Conservation (phyloP, 306 rosid species). For the Medicago ruthenica region DNA sequence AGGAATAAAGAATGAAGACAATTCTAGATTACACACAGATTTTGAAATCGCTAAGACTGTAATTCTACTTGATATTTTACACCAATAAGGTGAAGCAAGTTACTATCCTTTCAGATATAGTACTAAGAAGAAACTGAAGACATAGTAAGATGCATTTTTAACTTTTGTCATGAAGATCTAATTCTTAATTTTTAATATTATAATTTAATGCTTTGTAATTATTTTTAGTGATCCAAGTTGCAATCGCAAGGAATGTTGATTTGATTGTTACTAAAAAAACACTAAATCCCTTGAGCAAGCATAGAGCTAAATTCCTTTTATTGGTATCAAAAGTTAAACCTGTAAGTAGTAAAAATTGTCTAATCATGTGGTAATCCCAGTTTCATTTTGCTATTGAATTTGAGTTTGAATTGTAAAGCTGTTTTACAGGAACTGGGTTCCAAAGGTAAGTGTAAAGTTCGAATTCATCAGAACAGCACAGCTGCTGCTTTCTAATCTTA, state of each 20-base stretch:
- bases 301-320: conserved; percentile 47
- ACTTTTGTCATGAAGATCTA: not conserved
- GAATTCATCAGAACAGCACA: conserved; percentile 8
- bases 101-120: conserved; percentile 66
- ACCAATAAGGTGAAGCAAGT: not conserved
- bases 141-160: conserved; percentile 52
- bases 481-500: conserved; percentile 20
- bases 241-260: conserved; percentile 61
- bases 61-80: not conserved
- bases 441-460: not conserved
- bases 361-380: conserved; percentile 68
- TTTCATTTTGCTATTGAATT: conserved; percentile 62
- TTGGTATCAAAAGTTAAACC: conserved; percentile 64
- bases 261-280: conserved; percentile 49
- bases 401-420: conserved; percentile 65
- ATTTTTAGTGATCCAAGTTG: conserved; percentile 62
- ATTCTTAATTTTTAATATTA: conserved; percentile 7
- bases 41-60: conserved; percentile 4
- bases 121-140: conserved; percentile 70
- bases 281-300: too few species aligned
- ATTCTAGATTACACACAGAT: not conserved
- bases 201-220: conserved; percentile 15
- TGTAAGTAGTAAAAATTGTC: conserved; percentile 72
- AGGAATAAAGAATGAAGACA: not conserved
- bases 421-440: conserved; percentile 35